Base-by-base conservation (phyloP, 805 yeast genomes). In the Candida krabiensis region DNA sequence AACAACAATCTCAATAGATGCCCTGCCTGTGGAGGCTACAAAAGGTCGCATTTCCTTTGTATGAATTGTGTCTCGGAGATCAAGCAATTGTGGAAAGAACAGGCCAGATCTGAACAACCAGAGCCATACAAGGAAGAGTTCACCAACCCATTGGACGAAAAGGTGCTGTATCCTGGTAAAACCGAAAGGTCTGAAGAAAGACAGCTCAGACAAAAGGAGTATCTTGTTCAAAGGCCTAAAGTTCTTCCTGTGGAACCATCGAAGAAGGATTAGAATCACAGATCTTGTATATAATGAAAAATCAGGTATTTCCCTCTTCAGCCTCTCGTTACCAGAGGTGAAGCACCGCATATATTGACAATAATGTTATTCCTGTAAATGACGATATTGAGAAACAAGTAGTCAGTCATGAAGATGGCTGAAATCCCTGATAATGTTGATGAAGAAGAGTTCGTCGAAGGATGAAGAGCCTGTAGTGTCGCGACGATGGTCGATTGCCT, bases 11-110 rank as follows among this genome's bases (percentile, higher is more conserved):
- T 93, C 55, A 87, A 84, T 46, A 77, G 95, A 60, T 91, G 99
- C 60, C 97, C 98, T 3, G 83, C 96, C 0, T 91, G 99, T 67
- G 99, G 99, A 30, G 83, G 86, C 46, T 83, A 79, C 52, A 93
- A 91, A 66, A 75, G 96, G 56, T 80, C 93, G 2, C 96, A 93
- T 63, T 80, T 89, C 40, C 71, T 91, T 53, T 91, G 99, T 66
- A 87, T 88, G 95, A 77, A 85, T 56, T 91, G 99, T 67, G 90
- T 87, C 41, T 78, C 75, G 22, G 89, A 89, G 58, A 84, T 93
- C 56, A 82, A 79, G 60, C 69, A 75, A 40, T 70, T 83, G 30
- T 87, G 96, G 86, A 65, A 63, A 25, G 69, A 71, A 14, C 52
- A 59, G 34, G 58, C 53, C 19, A 61, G 40, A 4, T 53, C 47